Evolutionary conservation across 345 rosid genomes (phyloP), one percentile per base, ranked within the genome.

Genomic region (Alliaria petiolata): DNA sequence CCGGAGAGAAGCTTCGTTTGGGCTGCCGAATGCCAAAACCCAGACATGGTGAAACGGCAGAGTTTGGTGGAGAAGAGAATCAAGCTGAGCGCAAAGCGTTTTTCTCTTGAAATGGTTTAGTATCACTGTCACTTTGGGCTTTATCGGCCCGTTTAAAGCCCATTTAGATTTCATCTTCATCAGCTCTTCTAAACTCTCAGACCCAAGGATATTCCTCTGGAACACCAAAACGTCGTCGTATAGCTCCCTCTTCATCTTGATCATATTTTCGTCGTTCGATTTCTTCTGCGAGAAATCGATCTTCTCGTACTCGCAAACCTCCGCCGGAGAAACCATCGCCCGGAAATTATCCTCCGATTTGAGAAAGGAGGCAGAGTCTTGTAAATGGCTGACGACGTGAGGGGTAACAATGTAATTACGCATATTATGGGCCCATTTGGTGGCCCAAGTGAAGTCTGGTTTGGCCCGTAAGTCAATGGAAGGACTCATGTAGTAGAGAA

Each of bases 71-170:
- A 95, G 89, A 62, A 95, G 78, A 0, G 95, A 85, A 70, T 95
- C 97, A 4, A 95, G 85, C 70, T 95, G 99, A 2, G 99, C 83
- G 38, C 99, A 95, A 0, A 95, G 89, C 6, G 99, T 95, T 61
- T 89, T 95, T 44, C 99, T 78, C 86, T 95, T 95, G 88, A 91
- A 95, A 74, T 95, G 99, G 82, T 95, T 95, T 30, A 95, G 72
- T 49, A 95, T 85, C 4, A 95, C 99, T 0, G 99, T 89, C 20
- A 95, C 62, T 74, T 87, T 95, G 3, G 99, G 93, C 7, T 50
- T 80, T 2, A 54, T 89, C 2, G 88, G 86, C 43, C 93, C 89
- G 0, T 59, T 72, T 38, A 86, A 62, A 44, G 83, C 93, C 99
- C 99, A 95, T 71, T 74, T 85, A 14, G 99, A 95, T 45, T 85